Percentiles rank a stretch among this genome's conserved stretches.
These are phyloP conservation scores for Cyclotella baltica DNA, from an alignment of 108 stramenopile genomes.

Conservation along the genomic window DNA sequence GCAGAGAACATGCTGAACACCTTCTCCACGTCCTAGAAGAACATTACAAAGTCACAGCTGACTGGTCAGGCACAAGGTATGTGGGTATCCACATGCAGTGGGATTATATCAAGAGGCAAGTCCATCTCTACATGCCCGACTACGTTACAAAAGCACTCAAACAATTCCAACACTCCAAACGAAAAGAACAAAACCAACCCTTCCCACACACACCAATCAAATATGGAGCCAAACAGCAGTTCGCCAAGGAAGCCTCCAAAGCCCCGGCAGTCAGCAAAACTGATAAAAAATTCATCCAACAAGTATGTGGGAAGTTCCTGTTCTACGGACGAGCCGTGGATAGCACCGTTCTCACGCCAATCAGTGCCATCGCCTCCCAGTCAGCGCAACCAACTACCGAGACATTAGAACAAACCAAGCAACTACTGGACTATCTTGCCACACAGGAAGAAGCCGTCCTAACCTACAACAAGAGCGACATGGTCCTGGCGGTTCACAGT, in stretches of 20 bases:
- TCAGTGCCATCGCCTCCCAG: too few relatives aligned
- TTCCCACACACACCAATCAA: not conserved
- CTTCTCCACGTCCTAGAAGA: not conserved
- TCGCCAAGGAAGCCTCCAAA: not conserved
- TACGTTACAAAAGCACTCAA: not conserved
- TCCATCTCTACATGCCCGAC: not conserved
- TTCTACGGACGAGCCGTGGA: too few relatives aligned
- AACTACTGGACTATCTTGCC: too few relatives aligned
- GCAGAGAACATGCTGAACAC: too few relatives aligned
- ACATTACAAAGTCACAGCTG: not conserved
- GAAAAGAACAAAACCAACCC: not conserved
- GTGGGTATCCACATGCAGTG: too few relatives aligned
- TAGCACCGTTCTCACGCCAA: too few relatives aligned
- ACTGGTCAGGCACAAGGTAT: too few relatives aligned
- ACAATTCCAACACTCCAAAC: not conserved
- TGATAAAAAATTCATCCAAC: constrained; percentile 13
- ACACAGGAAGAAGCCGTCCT: constrained; percentile 54
- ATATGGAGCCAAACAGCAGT: constrained; percentile 7
- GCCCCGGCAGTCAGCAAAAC: not conserved
- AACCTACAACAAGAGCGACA: constrained; percentile 37
- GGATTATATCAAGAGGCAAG: not conserved
- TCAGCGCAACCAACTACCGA: not conserved
- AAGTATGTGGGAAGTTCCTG: too few relatives aligned
- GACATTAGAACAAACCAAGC: too few relatives aligned
- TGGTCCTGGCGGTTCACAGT: too few relatives aligned